Conservation (phyloP, 1,284 basidiomycete genomes). For the Flammula alnicola region DNA sequence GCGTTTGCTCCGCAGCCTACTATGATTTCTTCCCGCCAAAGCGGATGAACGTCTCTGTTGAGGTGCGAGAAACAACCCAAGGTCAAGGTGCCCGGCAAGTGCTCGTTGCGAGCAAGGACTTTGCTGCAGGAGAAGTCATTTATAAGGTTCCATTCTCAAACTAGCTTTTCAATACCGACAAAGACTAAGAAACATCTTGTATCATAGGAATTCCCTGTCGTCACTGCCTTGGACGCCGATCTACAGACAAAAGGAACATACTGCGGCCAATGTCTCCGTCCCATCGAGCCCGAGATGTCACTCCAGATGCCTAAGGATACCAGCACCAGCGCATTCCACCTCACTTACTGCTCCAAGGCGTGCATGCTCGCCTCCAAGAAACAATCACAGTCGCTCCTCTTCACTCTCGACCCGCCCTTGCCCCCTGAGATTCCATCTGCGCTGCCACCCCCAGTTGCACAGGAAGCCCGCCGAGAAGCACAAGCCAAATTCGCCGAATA, state of each 20-base stretch:
- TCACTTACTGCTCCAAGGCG: constrained; percentile 73
- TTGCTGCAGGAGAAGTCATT: constrained; percentile 71
- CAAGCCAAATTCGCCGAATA: constrained; percentile 62
- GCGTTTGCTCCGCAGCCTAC: constrained; percentile 55
- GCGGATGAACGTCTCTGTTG: constrained; percentile 66
- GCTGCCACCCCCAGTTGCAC: constrained; percentile 31
- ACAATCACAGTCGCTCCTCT: constrained; percentile 71
- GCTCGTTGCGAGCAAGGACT: constrained; percentile 70
- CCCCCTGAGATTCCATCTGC: constrained; percentile 54
- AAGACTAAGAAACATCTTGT: too few relatives aligned
- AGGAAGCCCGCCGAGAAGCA: constrained; percentile 54
- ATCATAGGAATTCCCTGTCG: constrained; percentile 72
- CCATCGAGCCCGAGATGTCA: constrained; percentile 48
- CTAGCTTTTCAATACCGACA: constrained; percentile 3
- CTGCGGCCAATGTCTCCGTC: constrained; percentile 73
- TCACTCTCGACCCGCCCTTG: constrained; percentile 66
- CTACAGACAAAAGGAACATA: constrained; percentile 66
- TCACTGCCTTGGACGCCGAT: constrained; percentile 70
- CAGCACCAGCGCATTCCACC: constrained; percentile 51
- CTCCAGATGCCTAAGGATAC: constrained; percentile 45
- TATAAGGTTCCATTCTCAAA: constrained; percentile 58
- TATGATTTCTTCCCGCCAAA: constrained; percentile 75
- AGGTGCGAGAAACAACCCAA: constrained; percentile 44
- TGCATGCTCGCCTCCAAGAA: constrained; percentile 60
- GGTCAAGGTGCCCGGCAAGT: constrained; percentile 50